Percentiles rank a stretch among this genome's conserved stretches.
Evolutionary conservation across 805 yeast genomes (phyloP).

Genomic region (Starmerella ratchasimensis): DNA sequence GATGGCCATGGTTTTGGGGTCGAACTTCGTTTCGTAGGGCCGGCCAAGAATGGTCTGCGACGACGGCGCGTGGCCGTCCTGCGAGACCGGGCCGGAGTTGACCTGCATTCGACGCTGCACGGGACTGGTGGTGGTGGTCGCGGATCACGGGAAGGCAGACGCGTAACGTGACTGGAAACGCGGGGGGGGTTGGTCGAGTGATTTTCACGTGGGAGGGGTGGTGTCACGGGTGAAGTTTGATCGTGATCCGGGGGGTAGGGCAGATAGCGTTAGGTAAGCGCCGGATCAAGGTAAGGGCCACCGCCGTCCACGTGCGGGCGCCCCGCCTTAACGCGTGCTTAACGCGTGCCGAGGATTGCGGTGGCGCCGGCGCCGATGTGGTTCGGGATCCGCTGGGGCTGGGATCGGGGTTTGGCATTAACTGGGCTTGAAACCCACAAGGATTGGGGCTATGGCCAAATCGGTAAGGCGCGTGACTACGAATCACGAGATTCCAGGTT

Average conservation of each 20-base stretch:
- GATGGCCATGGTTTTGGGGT: constrained; percentile 17
- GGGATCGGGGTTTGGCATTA: background rate
- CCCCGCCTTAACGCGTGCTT: background rate
- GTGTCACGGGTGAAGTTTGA: constrained; percentile 14
- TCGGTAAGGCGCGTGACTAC: constrained; percentile 22
- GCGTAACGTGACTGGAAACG: too few species aligned
- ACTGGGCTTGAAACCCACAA: background rate
- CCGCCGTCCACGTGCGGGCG: background rate
- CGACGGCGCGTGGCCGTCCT: constrained; percentile 10
- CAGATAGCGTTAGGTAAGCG: background rate
- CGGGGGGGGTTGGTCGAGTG: background rate
- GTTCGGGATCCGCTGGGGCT: background rate
- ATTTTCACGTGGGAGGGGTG: constrained; percentile 18
- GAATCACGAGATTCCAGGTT: constrained; percentile 22
- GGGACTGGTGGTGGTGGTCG: too few species aligned
- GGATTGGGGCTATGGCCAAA: constrained; percentile 19
- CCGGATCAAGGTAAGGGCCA: too few species aligned
- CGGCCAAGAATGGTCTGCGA: constrained; percentile 15
- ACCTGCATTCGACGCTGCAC: constrained; percentile 18
- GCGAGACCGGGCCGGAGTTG: constrained; percentile 17
- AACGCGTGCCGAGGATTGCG: too few species aligned
- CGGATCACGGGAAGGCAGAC: too few species aligned
- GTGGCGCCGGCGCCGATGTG: background rate
- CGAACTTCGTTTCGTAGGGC: constrained; percentile 18
- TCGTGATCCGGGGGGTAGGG: too few species aligned